A percentile compares a stretch with the other conserved stretches of the same genome.
phyloP scores from a whole-genome alignment of 495 filamentous ascomycete species.

The Hypoxylon lienhwacheense region DNA sequence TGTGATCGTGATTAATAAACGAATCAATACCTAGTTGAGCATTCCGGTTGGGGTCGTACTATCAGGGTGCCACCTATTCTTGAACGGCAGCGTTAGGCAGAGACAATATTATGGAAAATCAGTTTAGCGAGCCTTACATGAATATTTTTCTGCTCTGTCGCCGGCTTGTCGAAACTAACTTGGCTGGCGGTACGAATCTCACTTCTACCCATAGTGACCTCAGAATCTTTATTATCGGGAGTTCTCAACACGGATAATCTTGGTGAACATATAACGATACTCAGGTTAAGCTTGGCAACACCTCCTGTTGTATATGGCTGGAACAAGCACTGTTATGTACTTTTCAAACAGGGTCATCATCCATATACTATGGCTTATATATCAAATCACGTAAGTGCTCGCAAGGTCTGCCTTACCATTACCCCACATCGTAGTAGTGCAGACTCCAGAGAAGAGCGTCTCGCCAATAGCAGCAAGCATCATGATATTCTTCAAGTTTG shows the following conservation, averaged over 20 bases:
- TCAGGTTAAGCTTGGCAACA: too few species aligned
- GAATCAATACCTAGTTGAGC: neutral
- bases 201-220: slow-evolving; percentile 54
- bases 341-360: too few species aligned
- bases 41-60: slow-evolving; percentile 51
- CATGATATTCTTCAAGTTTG: too few species aligned
- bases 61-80: slow-evolving; percentile 97
- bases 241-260: too few species aligned
- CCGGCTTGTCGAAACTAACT: slow-evolving; percentile 78
- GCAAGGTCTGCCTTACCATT: neutral
- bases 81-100: neutral
- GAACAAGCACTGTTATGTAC: too few species aligned
- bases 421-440: slow-evolving; percentile 25
- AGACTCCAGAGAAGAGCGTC: slow-evolving; percentile 11
- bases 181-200: slow-evolving; percentile 73
- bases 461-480: slow-evolving; percentile 13
- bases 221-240: neutral
- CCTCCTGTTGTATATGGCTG: too few species aligned
- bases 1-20: slow-evolving; percentile 38
- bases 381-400: slow-evolving; percentile 1
- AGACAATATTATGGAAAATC: neutral
- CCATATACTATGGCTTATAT: neutral
- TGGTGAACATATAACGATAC: too few species aligned
- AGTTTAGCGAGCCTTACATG: slow-evolving; percentile 61
- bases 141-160: slow-evolving; percentile 68